Conservation (phyloP, 495 filamentous ascomycete species). For the Tuber indicum region DNA sequence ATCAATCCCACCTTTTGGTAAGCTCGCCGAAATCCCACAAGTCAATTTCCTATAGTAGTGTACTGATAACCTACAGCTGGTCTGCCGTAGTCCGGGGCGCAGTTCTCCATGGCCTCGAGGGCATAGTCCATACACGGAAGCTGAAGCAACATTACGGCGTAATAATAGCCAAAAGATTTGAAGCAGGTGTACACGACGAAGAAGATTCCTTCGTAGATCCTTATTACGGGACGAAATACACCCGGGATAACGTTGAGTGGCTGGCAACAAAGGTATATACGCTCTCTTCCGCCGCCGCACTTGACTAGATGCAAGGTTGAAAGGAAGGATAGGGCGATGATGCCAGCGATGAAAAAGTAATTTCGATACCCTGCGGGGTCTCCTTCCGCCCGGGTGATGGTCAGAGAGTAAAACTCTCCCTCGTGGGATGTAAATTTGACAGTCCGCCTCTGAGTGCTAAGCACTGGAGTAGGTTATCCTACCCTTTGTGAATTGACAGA, state of each 20-base stretch:
- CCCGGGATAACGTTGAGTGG: conserved; percentile 19
- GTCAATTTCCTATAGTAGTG: not conserved
- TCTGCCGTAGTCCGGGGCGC: conserved; percentile 39
- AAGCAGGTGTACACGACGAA: conserved; percentile 16
- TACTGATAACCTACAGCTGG: conserved; percentile 25
- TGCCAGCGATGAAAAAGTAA: conserved; percentile 5
- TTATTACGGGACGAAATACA: conserved; percentile 3
- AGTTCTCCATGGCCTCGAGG: conserved; percentile 36
- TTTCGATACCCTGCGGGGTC: conserved; percentile 13
- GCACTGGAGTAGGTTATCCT: conserved; percentile 5
- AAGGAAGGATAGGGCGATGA: conserved; percentile 20
- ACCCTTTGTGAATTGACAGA: not conserved
- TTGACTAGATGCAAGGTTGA: not conserved
- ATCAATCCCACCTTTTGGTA: conserved; percentile 23
- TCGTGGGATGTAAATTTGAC: conserved; percentile 9
- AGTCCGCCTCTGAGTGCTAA: conserved; percentile 13
- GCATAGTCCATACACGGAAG: conserved; percentile 9
- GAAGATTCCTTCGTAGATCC: conserved; percentile 9
- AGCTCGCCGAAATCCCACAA: conserved; percentile 1
- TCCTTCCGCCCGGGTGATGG: not conserved
- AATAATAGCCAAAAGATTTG: conserved; percentile 9
- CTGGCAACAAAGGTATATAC: conserved; percentile 26
- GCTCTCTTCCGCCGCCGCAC: too few relatives aligned
- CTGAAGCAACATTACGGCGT: conserved; percentile 39
- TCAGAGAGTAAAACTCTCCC: not conserved